phyloP scores from a whole-genome alignment of 2,329 filamentous ascomycete species.

The Aureobasidium pullulans region DNA sequence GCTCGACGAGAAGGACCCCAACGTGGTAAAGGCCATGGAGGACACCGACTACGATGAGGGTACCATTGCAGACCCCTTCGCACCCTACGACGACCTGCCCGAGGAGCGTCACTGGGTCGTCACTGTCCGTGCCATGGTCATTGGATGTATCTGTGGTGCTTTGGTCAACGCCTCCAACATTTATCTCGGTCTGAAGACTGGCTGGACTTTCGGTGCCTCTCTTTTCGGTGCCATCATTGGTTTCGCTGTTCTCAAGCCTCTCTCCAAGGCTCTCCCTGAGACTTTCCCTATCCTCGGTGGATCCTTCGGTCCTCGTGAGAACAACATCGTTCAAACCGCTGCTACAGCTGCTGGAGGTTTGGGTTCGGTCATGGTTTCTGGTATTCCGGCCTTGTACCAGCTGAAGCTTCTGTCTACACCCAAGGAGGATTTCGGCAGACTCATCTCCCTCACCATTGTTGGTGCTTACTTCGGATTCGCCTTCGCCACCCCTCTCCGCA shows the following conservation, averaged over 20 bases:
- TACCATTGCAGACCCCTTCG: slow-evolving; percentile 32
- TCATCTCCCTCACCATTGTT: slow-evolving; percentile 53
- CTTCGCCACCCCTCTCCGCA: slow-evolving; percentile 48
- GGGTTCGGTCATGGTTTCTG: slow-evolving; percentile 50
- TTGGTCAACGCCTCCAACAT: slow-evolving; percentile 55
- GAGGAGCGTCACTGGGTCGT: slow-evolving; percentile 43
- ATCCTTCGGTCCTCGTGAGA: slow-evolving; percentile 52
- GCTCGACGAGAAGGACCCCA: slow-evolving; percentile 21
- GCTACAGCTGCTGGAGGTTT: slow-evolving; percentile 53
- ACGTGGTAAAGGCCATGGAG: slow-evolving; percentile 23
- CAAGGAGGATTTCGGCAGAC: slow-evolving; percentile 48
- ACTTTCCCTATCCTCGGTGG: slow-evolving; percentile 44
- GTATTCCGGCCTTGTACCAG: slow-evolving; percentile 53
- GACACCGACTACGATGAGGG: slow-evolving; percentile 24
- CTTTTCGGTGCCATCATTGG: slow-evolving; percentile 46
- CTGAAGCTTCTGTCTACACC: slow-evolving; percentile 45
- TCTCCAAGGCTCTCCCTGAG: slow-evolving; percentile 21
- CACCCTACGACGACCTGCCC: slow-evolving; percentile 36
- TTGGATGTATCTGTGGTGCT: slow-evolving; percentile 49
- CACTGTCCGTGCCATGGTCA: slow-evolving; percentile 47
- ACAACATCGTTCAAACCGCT: slow-evolving; percentile 52
- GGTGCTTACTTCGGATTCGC: slow-evolving; percentile 58
- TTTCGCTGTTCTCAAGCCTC: slow-evolving; percentile 35
- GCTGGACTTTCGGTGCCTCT: slow-evolving; percentile 34
- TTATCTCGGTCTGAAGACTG: slow-evolving; percentile 47